Evolutionary conservation across 306 rosid genomes (phyloP).

Genomic region (Mucuna pruriens): DNA sequence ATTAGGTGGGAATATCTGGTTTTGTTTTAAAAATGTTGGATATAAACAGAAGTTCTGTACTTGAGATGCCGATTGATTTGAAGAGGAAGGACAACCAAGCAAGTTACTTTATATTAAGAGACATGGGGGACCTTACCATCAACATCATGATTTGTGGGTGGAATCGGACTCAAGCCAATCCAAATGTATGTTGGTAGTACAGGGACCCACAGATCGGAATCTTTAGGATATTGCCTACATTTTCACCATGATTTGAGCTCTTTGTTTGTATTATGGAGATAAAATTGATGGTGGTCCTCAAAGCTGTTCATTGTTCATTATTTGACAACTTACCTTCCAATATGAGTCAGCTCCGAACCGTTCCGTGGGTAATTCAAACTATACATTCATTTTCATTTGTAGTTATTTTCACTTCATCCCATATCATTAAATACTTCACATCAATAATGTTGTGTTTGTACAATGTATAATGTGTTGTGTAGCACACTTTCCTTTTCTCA

Average conservation of each 20-base stretch:
- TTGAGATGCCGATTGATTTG: conserved; percentile 30
- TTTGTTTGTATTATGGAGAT: conserved; percentile 28
- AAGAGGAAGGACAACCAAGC: conserved; percentile 29
- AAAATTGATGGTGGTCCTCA: conserved; percentile 35
- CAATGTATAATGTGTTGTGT: background rate
- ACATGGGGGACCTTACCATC: conserved; percentile 36
- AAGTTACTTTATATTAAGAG: conserved; percentile 34
- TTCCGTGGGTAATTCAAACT: background rate
- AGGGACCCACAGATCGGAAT: conserved; percentile 61
- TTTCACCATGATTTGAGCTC: conserved; percentile 45
- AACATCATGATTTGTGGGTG: conserved; percentile 40
- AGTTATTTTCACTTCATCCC: background rate
- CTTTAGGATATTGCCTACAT: conserved; percentile 52
- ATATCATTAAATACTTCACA: background rate
- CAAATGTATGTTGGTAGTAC: conserved; percentile 38
- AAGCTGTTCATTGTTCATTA: background rate
- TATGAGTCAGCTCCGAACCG: background rate
- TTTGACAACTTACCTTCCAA: background rate
- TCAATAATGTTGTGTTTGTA: background rate
- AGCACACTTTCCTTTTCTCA: background rate
- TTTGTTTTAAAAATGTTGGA: background rate
- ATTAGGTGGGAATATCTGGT: conserved; percentile 1
- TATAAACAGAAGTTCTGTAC: conserved; percentile 32
- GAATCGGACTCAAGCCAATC: conserved; percentile 43
- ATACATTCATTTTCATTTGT: background rate